These are phyloP conservation scores for Hymenoscyphus salicellus DNA, from an alignment of 2,329 filamentous ascomycete genomes.

Conservation along the genomic window DNA sequence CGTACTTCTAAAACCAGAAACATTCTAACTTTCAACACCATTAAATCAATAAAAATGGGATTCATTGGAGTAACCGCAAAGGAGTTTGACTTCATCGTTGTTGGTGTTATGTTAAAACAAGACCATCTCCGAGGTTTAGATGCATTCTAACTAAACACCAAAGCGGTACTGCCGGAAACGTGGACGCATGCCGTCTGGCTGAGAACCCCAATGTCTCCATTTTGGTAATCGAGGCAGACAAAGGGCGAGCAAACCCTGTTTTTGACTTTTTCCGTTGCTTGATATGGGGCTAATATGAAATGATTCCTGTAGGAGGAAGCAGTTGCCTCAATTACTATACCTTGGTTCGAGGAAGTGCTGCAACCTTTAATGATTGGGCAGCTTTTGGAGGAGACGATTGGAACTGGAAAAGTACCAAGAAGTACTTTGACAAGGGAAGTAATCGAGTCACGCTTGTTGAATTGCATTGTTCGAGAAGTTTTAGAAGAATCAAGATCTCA, in stretches of 20 bases:
- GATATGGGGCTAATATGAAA: not conserved
- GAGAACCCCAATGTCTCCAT: conserved; percentile 48
- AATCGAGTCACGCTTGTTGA: too few species aligned
- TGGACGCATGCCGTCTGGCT: conserved; percentile 50
- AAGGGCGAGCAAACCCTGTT: conserved; percentile 27
- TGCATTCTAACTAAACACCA: not conserved
- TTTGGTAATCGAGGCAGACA: conserved; percentile 48
- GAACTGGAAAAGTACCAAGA: conserved; percentile 52
- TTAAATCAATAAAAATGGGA: conserved; percentile 5
- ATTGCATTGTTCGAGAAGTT: too few species aligned
- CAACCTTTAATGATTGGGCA: conserved; percentile 53
- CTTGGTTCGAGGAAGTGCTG: conserved; percentile 57
- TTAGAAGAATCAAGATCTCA: too few species aligned
- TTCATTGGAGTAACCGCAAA: conserved; percentile 2
- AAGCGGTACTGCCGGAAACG: conserved; percentile 48
- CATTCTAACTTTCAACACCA: too few species aligned
- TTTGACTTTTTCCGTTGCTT: not conserved
- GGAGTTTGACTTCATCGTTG: conserved; percentile 43
- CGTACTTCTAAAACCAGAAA: too few species aligned
- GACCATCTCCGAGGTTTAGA: not conserved
- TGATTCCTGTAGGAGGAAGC: conserved; percentile 34
- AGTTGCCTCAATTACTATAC: conserved; percentile 65
- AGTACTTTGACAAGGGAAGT: conserved; percentile 52
- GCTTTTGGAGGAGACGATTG: conserved; percentile 48
- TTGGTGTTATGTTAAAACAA: conserved; percentile 31